Evolutionary conservation across 306 rosid genomes (phyloP), one percentile per base, ranked within the genome.

Genomic region (Abrus precatorius): DNA sequence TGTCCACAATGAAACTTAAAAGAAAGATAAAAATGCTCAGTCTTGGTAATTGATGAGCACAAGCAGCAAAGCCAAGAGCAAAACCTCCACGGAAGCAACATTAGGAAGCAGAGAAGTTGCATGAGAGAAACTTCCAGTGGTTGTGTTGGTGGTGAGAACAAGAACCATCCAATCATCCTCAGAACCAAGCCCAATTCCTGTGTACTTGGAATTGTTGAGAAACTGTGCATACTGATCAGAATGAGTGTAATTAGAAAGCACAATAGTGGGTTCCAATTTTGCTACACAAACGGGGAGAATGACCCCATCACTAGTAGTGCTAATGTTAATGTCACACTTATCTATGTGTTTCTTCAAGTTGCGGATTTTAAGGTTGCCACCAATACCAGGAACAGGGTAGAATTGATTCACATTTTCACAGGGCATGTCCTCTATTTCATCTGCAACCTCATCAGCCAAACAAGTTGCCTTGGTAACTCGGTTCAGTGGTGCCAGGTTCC

Each of bases 121-220:
- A 59, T 87, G 76, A 20, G 94, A 50, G n/a, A 95, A 89, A 71
- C 80, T 84, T 28, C 98, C 96, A 1, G 75, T 8, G 0, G 76
- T 41, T 0, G 94, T 40, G 53, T 79, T 86, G 2, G 97, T 88
- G 30, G 85, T 88, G 77, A 93, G 77, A 78, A 90, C 91, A 54
- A 92, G 86, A 44, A 95, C 87, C 91, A 93, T 88, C 99, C 99
- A 95, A 59, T 95, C 94, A 49, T 89, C 77, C 80, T 95, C 89
- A 9, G 87, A 82, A n/a, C 94, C 96, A 49, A 95, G 78, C 1
- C 99, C 99, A 3, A 72, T 88, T 0, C 94, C 97, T 0, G 92
- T 78, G 74, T 81, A 93, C 82, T 74, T 86, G 0, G 98, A 87
- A 75, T 87, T 82, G 68, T 91, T 95, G 45, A 93, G 83, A 75